These are phyloP conservation scores for Xylariales sp. DNA, from an alignment of 2,329 filamentous ascomycete genomes.

Conservation along the genomic window DNA sequence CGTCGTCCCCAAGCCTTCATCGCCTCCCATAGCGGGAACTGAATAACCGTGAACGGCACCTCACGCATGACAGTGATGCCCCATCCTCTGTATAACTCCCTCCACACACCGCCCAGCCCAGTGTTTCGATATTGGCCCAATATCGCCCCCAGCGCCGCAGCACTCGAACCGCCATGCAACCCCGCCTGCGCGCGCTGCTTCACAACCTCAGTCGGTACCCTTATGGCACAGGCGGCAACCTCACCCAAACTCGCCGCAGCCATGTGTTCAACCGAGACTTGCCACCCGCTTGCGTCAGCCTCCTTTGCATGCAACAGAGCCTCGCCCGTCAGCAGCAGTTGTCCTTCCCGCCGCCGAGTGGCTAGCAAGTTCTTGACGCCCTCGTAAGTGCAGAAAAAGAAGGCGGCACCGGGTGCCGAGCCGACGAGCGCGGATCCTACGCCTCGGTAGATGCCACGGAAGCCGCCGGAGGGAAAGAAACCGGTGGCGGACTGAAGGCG, in stretches of 20 bases:
- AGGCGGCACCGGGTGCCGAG: conserved; percentile 86
- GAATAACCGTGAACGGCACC: conserved; percentile 94
- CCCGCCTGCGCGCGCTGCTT: conserved; percentile 94
- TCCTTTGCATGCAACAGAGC: background rate
- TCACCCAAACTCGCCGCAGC: conserved; percentile 81
- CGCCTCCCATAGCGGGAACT: conserved; percentile 95
- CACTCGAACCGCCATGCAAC: conserved; percentile 67
- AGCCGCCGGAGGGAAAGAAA: conserved; percentile 80
- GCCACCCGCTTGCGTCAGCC: conserved; percentile 2
- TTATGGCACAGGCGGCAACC: conserved; percentile 83
- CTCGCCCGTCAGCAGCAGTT: conserved; percentile 17
- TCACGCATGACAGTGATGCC: conserved; percentile 90
- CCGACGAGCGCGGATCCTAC: conserved; percentile 86
- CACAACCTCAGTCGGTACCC: conserved; percentile 93
- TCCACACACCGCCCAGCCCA: conserved; percentile 59
- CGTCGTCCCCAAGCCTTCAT: conserved; percentile 69
- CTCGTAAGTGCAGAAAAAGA: conserved; percentile 97
- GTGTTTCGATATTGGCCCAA: conserved; percentile 40
- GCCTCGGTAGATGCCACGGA: conserved; percentile 88
- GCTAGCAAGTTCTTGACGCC: conserved; percentile 56
- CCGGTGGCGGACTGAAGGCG: conserved; percentile 79
- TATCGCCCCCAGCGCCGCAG: conserved; percentile 66
- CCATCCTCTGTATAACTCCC: conserved; percentile 88
- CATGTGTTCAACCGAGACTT: conserved; percentile 62
- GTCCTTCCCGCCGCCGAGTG: conserved; percentile 21